A percentile compares a stretch with the other conserved stretches of the same genome.
These are phyloP conservation scores for Fimicolochytrium jonesii DNA, from an alignment of 192 early-diverging fungal genomes.

Conservation along the genomic window DNA sequence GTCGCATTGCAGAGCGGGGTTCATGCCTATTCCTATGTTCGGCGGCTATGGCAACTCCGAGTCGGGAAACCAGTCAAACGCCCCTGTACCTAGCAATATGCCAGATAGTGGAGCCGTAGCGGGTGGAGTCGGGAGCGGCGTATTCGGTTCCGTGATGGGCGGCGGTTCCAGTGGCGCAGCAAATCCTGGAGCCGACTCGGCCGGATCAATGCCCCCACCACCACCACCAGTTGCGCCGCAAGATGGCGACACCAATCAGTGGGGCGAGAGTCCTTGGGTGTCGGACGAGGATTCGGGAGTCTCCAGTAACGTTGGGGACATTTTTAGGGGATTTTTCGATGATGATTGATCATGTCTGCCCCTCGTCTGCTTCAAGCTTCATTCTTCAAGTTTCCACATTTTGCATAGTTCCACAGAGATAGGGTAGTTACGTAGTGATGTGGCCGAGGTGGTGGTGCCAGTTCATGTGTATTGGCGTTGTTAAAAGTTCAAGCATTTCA, in stretches of 20 bases:
- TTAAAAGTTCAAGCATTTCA: too few relatives aligned
- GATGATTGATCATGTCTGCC: conserved; percentile 1
- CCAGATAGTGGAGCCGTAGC: conserved; percentile 6
- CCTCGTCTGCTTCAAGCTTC: too few relatives aligned
- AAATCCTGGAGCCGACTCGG: not conserved
- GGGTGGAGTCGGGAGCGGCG: conserved; percentile 8
- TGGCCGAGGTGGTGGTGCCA: too few relatives aligned
- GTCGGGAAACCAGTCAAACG: not conserved
- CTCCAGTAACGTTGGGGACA: not conserved
- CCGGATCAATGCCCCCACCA: not conserved
- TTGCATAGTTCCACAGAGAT: too few relatives aligned
- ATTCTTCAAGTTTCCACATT: too few relatives aligned
- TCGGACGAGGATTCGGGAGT: conserved; percentile 23
- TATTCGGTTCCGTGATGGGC: not conserved
- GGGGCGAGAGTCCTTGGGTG: conserved; percentile 22
- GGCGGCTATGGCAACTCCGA: not conserved
- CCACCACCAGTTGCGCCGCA: not conserved
- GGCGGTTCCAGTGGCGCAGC: not conserved
- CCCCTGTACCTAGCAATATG: not conserved
- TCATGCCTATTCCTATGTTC: conserved; percentile 23
- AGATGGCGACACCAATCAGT: conserved; percentile 1
- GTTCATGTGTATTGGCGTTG: too few relatives aligned
- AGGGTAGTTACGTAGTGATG: too few relatives aligned
- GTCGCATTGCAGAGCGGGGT: not conserved
- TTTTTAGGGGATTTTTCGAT: conserved; percentile 14